Evolutionary conservation across 768 basidiomycete species (phyloP), one percentile per base, ranked within the genome.

Genomic region (Suillus tomentosus): DNA sequence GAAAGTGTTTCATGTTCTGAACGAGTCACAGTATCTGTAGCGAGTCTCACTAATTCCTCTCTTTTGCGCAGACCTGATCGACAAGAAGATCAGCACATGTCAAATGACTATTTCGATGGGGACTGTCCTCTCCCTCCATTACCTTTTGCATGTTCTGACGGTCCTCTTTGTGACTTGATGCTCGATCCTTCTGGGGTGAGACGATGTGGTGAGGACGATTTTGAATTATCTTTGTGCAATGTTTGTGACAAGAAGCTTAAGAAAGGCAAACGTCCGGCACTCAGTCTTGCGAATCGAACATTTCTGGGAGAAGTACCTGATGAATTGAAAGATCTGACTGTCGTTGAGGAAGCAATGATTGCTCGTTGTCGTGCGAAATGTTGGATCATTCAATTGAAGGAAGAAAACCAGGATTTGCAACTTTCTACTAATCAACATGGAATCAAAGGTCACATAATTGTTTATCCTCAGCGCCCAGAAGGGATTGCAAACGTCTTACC

Each of bases 281-380:
- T 47, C 4, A 47, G 45, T 47, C 45, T 47, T 76, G 73, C 50
- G 76, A 81, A 58, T 36, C 36, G 36, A 9, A 36, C 36, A 1
- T 36, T 36, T 36, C 2, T 36, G 9, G 36, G 36, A 7, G 15
- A 42, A 7, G 67, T 79, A 3, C 79, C 79, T 0, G 22, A 58
- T 13, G 71, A 67, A 24, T 61, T 81, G 17, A 48, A 67, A 19
- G 71, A 77, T 54, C 53, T 81, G 1, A 78, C 76, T 1, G 60
- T 73, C 19, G 71, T 82, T 8, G 79, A 82, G 62, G 79, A 81
- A 67, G 69, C 76, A 0, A 79, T 81, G 74, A 79, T 82, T 53
- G 70, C 78, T 0, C 65, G 67, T 10, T 80, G 77, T 65, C 69
- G 74, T 0, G 72, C 79, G 0, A 80, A 78, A 58, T 73, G 70